Base-by-base conservation (phyloP, 805 yeast genomes). In the Brettanomyces naardenensis region DNA sequence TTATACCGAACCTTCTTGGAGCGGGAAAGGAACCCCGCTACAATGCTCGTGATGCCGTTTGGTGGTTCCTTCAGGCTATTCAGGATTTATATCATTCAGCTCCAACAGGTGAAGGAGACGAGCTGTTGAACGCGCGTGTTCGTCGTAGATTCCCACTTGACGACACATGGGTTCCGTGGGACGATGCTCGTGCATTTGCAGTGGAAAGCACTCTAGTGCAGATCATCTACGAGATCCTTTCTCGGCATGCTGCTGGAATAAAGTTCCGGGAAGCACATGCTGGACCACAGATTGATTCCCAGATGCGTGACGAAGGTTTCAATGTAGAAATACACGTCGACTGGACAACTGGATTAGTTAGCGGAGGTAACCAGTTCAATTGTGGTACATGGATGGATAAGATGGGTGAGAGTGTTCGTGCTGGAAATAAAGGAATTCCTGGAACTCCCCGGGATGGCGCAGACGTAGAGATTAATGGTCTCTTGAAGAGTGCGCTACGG, bases 321-420 rank as follows among this genome's bases (percentile, higher is more conserved):
- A 82, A 90, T 56, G 89, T 90, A 32, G 72, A 75, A 45, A 72
- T 89, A 2, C 51, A 62, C 41, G 87, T 89, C 32, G 97, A 90
- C 56, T 90, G 97, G 97, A 52, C 65, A 0, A 88, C 84, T 10
- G 98, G 98, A 1, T 63, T 92, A 22, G 65, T 89, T 4, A 82
- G 77, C 57, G 98, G 97, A 33, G 97, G 98, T 2, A 84, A 85
- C 35, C 95, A 84, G 58, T 75, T 63, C 57, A 90, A 90, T 56
- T 90, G 98, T 65, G 98, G 98, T 18, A 92, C 98, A 0, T 90
- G 98, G 98, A 90, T 89, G 96, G 98, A 90, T 62, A 90, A 90
- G 63, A 90, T 90, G 97, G 98, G 98, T 19, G 97, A 92, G 63
- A 84, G 95, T 52, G 77, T 60, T 26, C 68, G 62, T 39, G 96